These are phyloP conservation scores for Pseudogymnoascus pannorum DNA, from an alignment of 2,329 filamentous ascomycete species.

Conservation along the genomic window DNA sequence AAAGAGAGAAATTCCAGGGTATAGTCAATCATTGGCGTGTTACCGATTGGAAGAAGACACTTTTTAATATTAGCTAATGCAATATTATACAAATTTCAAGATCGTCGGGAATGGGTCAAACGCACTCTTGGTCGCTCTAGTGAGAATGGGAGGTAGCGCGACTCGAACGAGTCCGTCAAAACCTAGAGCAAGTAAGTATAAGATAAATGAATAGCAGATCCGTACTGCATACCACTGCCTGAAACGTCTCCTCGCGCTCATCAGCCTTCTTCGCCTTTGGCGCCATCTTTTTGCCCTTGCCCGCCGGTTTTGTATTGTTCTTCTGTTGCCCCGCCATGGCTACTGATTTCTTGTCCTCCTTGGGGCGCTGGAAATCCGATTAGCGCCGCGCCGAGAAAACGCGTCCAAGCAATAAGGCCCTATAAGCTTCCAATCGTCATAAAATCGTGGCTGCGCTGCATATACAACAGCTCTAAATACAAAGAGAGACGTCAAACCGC, in stretches of 20 bases:
- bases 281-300: slow-evolving; percentile 24
- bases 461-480: background rate
- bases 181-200: slow-evolving; percentile 46
- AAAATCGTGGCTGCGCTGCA: background rate
- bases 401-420: background rate
- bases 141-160: slow-evolving; percentile 82
- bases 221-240: slow-evolving; percentile 28
- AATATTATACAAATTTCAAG: background rate
- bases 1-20: slow-evolving; percentile 93
- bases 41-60: slow-evolving; percentile 90
- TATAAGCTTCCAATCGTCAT: slow-evolving; percentile 3
- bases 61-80: slow-evolving; percentile 33
- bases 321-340: slow-evolving; percentile 7
- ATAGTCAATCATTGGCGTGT: slow-evolving; percentile 93
- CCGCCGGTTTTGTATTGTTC: slow-evolving; percentile 10
- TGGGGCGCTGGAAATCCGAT: background rate
- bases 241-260: slow-evolving; percentile 30
- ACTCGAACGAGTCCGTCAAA: slow-evolving; percentile 90
- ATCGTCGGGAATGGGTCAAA: slow-evolving; percentile 14
- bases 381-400: slow-evolving; percentile 6
- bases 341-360: slow-evolving; percentile 6
- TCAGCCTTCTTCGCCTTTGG: slow-evolving; percentile 23
- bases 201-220: background rate
- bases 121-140: slow-evolving; percentile 78
- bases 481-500: background rate